phyloP scores from a whole-genome alignment of 2,329 filamentous ascomycete species.

The Aureobasidium leucospermi region DNA sequence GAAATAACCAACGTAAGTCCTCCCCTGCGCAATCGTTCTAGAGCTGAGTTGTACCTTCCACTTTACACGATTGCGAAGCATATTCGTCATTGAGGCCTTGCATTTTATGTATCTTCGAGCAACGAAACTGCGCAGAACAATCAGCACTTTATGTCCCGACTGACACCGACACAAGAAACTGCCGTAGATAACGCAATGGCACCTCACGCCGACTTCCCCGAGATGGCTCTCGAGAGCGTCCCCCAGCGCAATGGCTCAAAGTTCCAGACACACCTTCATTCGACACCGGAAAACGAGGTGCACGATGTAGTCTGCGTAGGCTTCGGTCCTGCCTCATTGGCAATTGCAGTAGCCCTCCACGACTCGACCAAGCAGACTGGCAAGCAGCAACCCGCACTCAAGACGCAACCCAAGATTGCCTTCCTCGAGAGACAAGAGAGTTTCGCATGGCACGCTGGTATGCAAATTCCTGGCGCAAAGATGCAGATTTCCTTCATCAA shows the following conservation, averaged over 20 bases:
- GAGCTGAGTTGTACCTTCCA: neutral
- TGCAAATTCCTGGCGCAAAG: constrained; percentile 85
- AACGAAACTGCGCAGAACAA: neutral
- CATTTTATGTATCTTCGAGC: neutral
- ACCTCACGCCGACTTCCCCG: constrained; percentile 11
- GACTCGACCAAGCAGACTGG: constrained; percentile 52
- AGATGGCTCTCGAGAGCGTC: constrained; percentile 1
- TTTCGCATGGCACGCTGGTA: constrained; percentile 92
- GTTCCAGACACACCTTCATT: constrained; percentile 37
- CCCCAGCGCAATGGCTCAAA: neutral
- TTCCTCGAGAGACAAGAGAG: constrained; percentile 79
- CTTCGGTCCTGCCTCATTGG: constrained; percentile 85
- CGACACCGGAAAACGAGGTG: constrained; percentile 54
- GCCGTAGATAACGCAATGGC: neutral
- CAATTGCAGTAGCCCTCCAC: constrained; percentile 81
- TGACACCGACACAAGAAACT: neutral
- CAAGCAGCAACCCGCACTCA: constrained; percentile 20
- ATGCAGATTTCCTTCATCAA: constrained; percentile 99
- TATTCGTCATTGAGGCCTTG: neutral
- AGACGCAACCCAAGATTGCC: constrained; percentile 58
- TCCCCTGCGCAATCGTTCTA: neutral
- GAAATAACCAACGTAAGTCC: neutral
- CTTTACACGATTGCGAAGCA: neutral
- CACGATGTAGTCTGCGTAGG: constrained; percentile 86
- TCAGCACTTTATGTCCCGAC: neutral